A percentile compares a stretch with the other conserved stretches of the same genome.
These are phyloP conservation scores for Fragaria iinumae DNA, from an alignment of 306 rosid genomes.

Conservation along the genomic window DNA sequence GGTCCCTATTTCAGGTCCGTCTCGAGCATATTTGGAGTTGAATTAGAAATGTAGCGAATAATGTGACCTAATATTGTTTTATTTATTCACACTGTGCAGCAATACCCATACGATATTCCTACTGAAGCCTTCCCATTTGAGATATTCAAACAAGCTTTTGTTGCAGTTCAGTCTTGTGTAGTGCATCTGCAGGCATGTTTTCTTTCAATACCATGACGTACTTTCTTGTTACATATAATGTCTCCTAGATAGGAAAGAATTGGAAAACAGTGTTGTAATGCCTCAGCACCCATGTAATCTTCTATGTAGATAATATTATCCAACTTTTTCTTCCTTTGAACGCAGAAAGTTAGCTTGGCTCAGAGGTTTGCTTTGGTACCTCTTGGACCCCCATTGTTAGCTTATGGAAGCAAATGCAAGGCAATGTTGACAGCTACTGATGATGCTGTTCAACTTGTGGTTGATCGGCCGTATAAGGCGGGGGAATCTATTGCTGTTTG, in stretches of 20 bases:
- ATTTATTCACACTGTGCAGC: slow-evolving; percentile 55
- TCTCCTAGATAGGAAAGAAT: neutral
- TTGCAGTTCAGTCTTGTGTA: slow-evolving; percentile 95
- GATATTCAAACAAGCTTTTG: slow-evolving; percentile 97
- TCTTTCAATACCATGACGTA: neutral
- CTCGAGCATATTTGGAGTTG: slow-evolving; percentile 7
- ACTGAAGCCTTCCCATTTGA: slow-evolving; percentile 96
- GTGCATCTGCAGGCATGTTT: slow-evolving; percentile 88
- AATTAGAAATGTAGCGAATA: neutral
- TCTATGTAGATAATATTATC: neutral
- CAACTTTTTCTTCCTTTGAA: slow-evolving; percentile 7
- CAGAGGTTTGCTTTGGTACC: slow-evolving; percentile 98
- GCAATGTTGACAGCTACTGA: slow-evolving; percentile 89
- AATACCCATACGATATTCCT: slow-evolving; percentile 95
- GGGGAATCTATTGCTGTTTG: slow-evolving; percentile 92
- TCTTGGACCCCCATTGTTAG: slow-evolving; percentile 89
- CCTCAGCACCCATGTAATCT: neutral
- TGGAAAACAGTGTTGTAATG: neutral
- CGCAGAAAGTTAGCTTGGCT: slow-evolving; percentile 94
- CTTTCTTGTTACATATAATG: neutral
- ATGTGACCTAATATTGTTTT: slow-evolving; percentile 25
- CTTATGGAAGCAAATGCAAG: slow-evolving; percentile 81
- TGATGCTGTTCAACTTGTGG: slow-evolving; percentile 74
- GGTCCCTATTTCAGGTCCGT: slow-evolving; percentile 89
- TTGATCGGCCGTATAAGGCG: slow-evolving; percentile 79